Evolutionary conservation across 2,329 filamentous ascomycete species (phyloP), one percentile per base, ranked within the genome.

Genomic region (Byssothecium circinans): DNA sequence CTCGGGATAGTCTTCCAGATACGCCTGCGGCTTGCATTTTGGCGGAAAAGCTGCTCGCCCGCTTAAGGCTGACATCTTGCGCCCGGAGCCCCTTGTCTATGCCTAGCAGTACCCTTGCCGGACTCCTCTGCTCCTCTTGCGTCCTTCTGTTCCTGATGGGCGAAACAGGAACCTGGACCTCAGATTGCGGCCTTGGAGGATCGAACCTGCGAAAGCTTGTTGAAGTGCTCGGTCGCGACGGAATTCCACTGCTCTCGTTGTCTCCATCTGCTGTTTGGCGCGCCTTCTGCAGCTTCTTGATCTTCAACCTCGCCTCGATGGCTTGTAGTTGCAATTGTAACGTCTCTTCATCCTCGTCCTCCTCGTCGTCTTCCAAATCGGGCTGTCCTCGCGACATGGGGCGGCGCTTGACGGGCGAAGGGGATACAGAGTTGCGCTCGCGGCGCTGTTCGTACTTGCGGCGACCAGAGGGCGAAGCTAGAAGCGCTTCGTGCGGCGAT

Each of bases 71-170:
- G 25, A 97, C 79, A 60, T 96, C 90, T 49, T 83, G 83, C 2
- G 86, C 91, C 59, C 80, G 87, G 29, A 91, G 75, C 1, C 90
- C 91, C 67, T 95, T 95, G 71, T 96, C 91, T 52, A 97, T 95
- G 4, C 94, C 92, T 14, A 97, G 71, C 15, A 90, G 72, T 12
- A 94, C 82, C 50, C 91, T 81, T 43, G 87, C 87, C 1, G 94
- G 92, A 1, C 91, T 96, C 20, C 80, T 83, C 29, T 84, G 85
- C 12, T 81, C 75, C 14, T 75, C 63, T 1, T 77, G 65, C 12
- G 75, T 70, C 34, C 68, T 78, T 72, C 59, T 59, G 25, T 67
- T 76, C 57, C 74, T 83, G 69, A 74, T 79, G 2, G 83, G 86
- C 4, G 92, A 87, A 0, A 91, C 82, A 1, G 90, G 90, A 12